These are phyloP conservation scores for Tolypocladium ovalisporum DNA, from an alignment of 2,329 filamentous ascomycete species.

Conservation along the genomic window DNA sequence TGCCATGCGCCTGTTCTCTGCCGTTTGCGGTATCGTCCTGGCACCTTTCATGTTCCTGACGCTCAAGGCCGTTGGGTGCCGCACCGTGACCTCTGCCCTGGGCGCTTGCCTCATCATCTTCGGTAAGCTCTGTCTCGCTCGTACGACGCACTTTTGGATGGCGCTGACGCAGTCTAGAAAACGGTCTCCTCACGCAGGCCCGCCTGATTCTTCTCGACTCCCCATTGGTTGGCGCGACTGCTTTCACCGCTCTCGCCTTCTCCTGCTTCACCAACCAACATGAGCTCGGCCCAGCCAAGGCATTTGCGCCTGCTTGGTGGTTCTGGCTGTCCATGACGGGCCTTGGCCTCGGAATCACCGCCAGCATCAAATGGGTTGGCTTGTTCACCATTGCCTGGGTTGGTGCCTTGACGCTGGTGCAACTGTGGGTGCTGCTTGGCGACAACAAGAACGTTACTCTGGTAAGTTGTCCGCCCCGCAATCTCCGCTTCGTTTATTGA, in stretches of 20 bases:
- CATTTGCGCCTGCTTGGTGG: conserved; percentile 90
- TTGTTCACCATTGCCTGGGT: conserved; percentile 99
- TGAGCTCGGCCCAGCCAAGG: conserved; percentile 78
- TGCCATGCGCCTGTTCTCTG: conserved; percentile 89
- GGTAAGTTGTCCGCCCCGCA: conserved; percentile 30
- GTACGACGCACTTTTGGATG: neutral
- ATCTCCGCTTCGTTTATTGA: conserved; percentile 5
- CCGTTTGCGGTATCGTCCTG: conserved; percentile 76
- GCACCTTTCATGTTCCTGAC: conserved; percentile 93
- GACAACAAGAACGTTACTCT: conserved; percentile 78
- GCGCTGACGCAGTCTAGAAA: conserved; percentile 50
- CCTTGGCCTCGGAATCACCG: conserved; percentile 76
- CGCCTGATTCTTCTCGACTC: conserved; percentile 94
- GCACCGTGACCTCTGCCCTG: conserved; percentile 71
- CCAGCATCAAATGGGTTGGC: conserved; percentile 98
- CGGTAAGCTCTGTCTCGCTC: conserved; percentile 42
- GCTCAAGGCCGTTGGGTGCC: conserved; percentile 81
- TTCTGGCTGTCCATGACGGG: conserved; percentile 90
- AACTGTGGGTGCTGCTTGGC: conserved; percentile 91
- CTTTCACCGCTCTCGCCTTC: conserved; percentile 82
- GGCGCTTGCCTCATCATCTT: conserved; percentile 85
- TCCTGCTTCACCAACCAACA: conserved; percentile 94
- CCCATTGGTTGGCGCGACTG: conserved; percentile 85
- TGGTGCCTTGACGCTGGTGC: conserved; percentile 76
- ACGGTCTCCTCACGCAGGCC: conserved; percentile 88